A percentile compares a stretch with the other conserved stretches of the same genome.
phyloP scores from a whole-genome alignment of 2,329 filamentous ascomycete genomes.

The Ophiostoma sp. region DNA sequence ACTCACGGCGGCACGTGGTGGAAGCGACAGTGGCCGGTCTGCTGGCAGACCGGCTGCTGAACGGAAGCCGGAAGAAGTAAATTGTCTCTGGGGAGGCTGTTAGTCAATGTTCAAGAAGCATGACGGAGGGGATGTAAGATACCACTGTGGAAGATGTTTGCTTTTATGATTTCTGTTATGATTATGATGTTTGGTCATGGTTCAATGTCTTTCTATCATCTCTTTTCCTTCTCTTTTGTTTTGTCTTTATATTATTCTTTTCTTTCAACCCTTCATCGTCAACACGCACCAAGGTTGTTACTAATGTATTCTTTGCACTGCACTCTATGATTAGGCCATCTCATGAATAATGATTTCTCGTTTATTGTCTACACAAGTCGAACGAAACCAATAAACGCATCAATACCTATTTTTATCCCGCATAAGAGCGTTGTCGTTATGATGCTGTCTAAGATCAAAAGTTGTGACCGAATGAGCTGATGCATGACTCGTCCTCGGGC shows the following conservation, averaged over 20 bases:
- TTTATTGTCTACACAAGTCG: neutral
- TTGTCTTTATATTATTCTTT: neutral
- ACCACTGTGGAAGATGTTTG: neutral
- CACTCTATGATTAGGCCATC: neutral
- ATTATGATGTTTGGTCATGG: neutral
- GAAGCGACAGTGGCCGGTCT: conserved; percentile 32
- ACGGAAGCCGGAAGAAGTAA: conserved; percentile 30
- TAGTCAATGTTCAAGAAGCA: neutral
- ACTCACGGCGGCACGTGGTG: conserved; percentile 30
- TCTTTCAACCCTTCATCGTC: neutral
- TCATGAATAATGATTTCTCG: neutral
- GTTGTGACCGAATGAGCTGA: neutral
- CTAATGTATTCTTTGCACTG: neutral
- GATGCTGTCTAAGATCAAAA: too few species aligned
- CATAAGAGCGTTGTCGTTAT: too few species aligned
- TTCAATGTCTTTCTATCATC: neutral
- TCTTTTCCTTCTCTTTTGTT: neutral
- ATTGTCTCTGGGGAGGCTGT: neutral
- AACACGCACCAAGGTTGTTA: neutral
- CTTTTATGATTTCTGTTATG: neutral
- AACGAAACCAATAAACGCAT: neutral
- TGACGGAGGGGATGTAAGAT: neutral
- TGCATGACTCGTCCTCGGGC: too few species aligned
- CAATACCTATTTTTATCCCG: too few species aligned
- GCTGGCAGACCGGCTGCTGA: conserved; percentile 30